These are phyloP conservation scores for Podospora sp. DNA, from an alignment of 495 filamentous ascomycete species.

Conservation along the genomic window DNA sequence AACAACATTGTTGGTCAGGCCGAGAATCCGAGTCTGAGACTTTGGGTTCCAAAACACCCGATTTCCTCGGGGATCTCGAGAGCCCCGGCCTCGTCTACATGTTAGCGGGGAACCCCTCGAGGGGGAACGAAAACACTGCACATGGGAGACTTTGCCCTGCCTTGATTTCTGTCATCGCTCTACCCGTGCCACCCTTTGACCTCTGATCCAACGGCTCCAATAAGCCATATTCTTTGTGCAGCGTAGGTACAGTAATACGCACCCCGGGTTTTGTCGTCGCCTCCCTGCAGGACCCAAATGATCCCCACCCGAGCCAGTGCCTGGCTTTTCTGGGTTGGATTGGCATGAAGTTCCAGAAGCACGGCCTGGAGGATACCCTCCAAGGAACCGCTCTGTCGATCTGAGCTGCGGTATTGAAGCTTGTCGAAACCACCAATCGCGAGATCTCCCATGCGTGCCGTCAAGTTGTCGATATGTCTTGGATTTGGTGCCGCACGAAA, in stretches of 20 bases:
- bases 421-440: too few relatives aligned
- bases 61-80: too few relatives aligned
- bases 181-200: neutral
- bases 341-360: too few relatives aligned
- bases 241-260: neutral
- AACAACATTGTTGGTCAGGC: neutral
- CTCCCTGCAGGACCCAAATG: neutral
- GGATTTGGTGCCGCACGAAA: neutral
- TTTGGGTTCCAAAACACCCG: neutral
- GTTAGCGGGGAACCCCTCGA: too few relatives aligned
- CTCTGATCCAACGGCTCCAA: neutral
- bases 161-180: too few relatives aligned
- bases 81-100: too few relatives aligned
- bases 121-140: neutral
- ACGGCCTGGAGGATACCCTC: too few relatives aligned
- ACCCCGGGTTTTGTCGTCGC: neutral
- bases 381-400: too few relatives aligned
- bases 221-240: neutral
- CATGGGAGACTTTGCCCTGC: neutral
- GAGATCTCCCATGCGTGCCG: too few relatives aligned
- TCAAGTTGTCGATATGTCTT: neutral
- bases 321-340: too few relatives aligned
- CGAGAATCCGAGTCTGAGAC: neutral
- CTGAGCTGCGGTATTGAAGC: too few relatives aligned
- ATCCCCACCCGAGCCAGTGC: too few relatives aligned